Base-by-base conservation (phyloP, 2,329 filamentous ascomycete species). In the Phaeosphaeria sp. region DNA sequence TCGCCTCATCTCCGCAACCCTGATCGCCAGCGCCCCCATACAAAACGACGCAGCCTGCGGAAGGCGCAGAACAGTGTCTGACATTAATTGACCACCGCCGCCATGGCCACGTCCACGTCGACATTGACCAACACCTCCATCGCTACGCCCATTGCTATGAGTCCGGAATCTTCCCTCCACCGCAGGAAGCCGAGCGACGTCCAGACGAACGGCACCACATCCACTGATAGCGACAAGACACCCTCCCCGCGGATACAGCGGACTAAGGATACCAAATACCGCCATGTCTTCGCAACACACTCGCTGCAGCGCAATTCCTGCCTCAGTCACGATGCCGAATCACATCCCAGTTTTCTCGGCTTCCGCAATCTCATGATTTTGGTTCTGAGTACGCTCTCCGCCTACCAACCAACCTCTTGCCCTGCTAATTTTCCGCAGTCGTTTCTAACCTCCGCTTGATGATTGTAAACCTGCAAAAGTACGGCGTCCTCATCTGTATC, bases 401-500 rank as follows among this genome's bases (percentile, higher is more conserved):
- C 46, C n/a, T 53, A 20, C 20, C 39, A 24, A 36, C 36, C 4
- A 24, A 39, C 13, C 46, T 24, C 46, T 30, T 22, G 7, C 49
- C 25, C 25, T 18, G 55, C 74, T 80, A 60, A 74, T 57, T 3
- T 51, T 43, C 44, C 59, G 27, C 67, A 93, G 92, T 98, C 71
- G 92, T 94, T 49, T 95, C 93, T 70, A 99, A 99, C 75, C 79
- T 99, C 51, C 89, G 95, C 63, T 84, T 99, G 71, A 92, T 98
- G 81, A 93, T 99, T 73, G 95, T 98, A 79, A 99, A 99, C 74
- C 92, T 94, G 67, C 91, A 94, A 82, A 97, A 97, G 91, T 99
- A 99, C 74, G 95, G 95, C 53, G 92, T 98, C 56, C 83, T 98
- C 57, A 96, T 99, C 65, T 97, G 94, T 74, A 82, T 99, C 59